Evolutionary conservation across 139 green algal species (phyloP), one percentile per base, ranked within the genome.

Genomic region (Chlorella sp.): DNA sequence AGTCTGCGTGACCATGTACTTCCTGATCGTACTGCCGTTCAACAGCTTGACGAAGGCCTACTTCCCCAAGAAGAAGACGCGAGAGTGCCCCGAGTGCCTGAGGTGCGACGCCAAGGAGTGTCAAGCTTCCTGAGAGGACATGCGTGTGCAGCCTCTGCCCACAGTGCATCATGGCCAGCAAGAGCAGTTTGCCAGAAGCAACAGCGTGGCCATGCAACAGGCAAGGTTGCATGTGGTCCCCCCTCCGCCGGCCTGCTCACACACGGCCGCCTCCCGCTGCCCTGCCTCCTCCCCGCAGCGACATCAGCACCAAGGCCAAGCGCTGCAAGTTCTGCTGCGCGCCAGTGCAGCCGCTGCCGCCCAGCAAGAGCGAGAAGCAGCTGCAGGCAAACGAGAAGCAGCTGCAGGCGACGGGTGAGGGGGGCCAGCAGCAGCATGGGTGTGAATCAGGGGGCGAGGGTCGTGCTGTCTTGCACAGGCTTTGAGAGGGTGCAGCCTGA

Each of bases 281-380:
- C 60, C 26, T n/a, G 2, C 22, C 32, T 1, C 26, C 26, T 34
- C 64, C 17, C 17, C 41, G 64, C 64, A 70, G 64, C 38, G 69
- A 76, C 69, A 76, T 76, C 9, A 14, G 16, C 20, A 46, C 28
- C 20, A 76, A 51, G 69, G 69, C 69, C 34, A 51, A 28, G 40
- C 69, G 69, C 38, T 76, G 69, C 69, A 76, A 76, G 69, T 76
- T 76, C 30, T 76, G 69, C 69, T 76, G 69, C 69, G 69, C 40
- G 38, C 32, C 38, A 1, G 69, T 76, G 38, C 3, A 46, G 69
- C 69, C 69, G 20, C 34, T 36, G 40, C 69, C 36, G 38, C 19
- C 34, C 69, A 41, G 17, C 64, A 70, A 70, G 32, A 70, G 34
- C n/a, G 64, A 40, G 32, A 70, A 34, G 34, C 32, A 36, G 26